Evolutionary conservation across 2,329 filamentous ascomycete genomes (phyloP), one percentile per base, ranked within the genome.

Genomic region (Botrytis sinoallii): DNA sequence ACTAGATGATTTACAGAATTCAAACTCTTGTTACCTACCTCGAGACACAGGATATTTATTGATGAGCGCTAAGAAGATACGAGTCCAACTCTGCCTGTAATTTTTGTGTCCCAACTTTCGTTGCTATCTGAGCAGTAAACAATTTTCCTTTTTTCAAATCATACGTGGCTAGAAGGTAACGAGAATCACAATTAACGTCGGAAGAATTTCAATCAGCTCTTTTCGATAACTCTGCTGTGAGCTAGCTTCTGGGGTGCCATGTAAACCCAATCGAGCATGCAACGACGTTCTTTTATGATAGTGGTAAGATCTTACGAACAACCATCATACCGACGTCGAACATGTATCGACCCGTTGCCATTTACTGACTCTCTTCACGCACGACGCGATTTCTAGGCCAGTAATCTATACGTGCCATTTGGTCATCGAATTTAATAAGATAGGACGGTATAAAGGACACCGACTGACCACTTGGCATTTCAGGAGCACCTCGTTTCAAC

Each of bases 331-430:
- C 0, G 16, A 4, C 10, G 3, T 29, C 2, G 29, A 20, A 35
- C 3, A 35, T 4, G 5, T 18, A 22, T 2, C 10, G 9, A 20
- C 9, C 10, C 1, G 4, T 59, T 20, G 8, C 8, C 0, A 35
- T 32, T 10, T 8, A 22, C n/a, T 4, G n/a, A 59, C 10, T 5
- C 14, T 18, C 55, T 59, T 22, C 29, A 20, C 8, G 2, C 18
- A 59, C n/a, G 3, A 32, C 16, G 3, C 3, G 3, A 32, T 32
- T 5, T 10, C 29, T 6, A 22, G 7, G 8, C 8, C 29, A 9
- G 1, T 10, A 2, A 59, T 32, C 4, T 6, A 35, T 3, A 6
- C 48, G 18, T 35, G 29, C 29, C 8, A 9, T 35, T 20, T 59
- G 18, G 35, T 35, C 29, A 20, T 59, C 3, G 14, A 4, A 22